These are phyloP conservation scores for Chlamydomonas sphaeroides DNA, from an alignment of 139 green algal genomes.

Conservation along the genomic window DNA sequence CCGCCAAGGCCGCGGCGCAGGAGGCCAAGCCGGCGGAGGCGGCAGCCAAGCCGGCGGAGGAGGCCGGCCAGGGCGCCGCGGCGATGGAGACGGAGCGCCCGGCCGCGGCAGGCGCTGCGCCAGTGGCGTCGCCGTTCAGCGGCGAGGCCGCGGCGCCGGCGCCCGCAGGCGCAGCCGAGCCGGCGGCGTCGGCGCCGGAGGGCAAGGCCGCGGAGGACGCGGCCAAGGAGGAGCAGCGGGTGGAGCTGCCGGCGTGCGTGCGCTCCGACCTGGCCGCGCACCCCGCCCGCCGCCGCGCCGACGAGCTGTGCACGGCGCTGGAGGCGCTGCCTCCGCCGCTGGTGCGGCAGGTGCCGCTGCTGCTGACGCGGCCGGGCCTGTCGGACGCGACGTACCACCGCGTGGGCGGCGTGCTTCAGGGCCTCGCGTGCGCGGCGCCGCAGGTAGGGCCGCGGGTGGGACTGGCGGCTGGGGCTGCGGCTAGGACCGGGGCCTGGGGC, in stretches of 20 bases:
- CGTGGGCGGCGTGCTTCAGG: conserved; percentile 61
- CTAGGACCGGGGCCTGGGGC: too few relatives aligned
- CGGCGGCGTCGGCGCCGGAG: too few relatives aligned
- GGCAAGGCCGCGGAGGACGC: too few relatives aligned
- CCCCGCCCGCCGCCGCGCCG: conserved; percentile 24
- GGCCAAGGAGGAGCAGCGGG: too few relatives aligned
- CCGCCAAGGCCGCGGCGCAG: not conserved
- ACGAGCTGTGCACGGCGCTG: conserved; percentile 35
- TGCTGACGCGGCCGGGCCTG: conserved; percentile 64
- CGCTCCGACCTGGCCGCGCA: not conserved
- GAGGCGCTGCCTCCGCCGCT: conserved; percentile 40
- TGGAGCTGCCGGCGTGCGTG: not conserved
- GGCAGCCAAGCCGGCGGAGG: not conserved
- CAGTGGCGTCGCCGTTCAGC: not conserved
- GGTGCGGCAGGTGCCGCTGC: conserved; percentile 52
- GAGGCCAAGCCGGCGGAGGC: not conserved
- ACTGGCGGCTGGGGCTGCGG: too few relatives aligned
- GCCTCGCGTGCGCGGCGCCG: conserved; percentile 70
- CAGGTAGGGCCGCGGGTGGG: too few relatives aligned
- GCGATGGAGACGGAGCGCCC: conserved; percentile 12
- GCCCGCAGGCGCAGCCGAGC: not conserved
- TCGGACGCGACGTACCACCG: conserved; percentile 69
- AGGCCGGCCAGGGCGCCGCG: not conserved
- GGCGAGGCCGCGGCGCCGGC: not conserved
- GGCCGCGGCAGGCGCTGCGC: not conserved